Base-by-base conservation (phyloP, 164 flowering plant species). In the Vitis labrusca region DNA sequence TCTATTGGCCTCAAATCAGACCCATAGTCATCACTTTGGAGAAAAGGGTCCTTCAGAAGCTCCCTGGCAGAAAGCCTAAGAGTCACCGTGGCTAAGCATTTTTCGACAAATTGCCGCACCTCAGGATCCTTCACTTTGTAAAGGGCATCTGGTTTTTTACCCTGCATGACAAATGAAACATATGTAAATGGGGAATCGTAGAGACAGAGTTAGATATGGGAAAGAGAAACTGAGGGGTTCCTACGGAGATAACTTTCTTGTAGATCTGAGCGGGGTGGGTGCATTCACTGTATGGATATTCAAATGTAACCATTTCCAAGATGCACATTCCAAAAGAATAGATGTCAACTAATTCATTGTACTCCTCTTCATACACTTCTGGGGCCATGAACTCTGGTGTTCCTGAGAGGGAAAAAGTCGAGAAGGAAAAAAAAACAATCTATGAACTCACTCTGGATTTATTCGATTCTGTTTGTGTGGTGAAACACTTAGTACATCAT, bases 351-450 rank as follows among this genome's bases (percentile, higher is more conserved):
- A 95, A 73, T 79, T 95, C 97, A 78, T 95, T 93, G 72, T 95
- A 95, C 71, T 93, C 97, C 83, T 95, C 99, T 72, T 85, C 88
- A 76, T 88, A 95, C 30, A 95, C 92, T 79, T 95, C 99, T 4
- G 99, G 99, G 10, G 99, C 99, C 99, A 94, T 94, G 85, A 95
- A 95, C 75, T 95, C 99, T 7, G 99, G 99, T 32, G 99, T 95
- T 70, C 99, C 99, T 95, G 81, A 67, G 47, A 57, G 13, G 62
- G 7, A 47, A 47, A 59, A 51, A 65, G 49, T 30, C 48, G 50
- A 14, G 50, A 23, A 69, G 53, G 8, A 72, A 16, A 23, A 1
- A 37, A 37, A 37, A 37, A 37, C 23, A 5, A 37, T 37, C 44
- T 37, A 37, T 37, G 44, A 37, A 37, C 44, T 37, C 7, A 37